Evolutionary conservation across 768 basidiomycete species (phyloP).

Genomic region (Pleurotus tuoliensis): DNA sequence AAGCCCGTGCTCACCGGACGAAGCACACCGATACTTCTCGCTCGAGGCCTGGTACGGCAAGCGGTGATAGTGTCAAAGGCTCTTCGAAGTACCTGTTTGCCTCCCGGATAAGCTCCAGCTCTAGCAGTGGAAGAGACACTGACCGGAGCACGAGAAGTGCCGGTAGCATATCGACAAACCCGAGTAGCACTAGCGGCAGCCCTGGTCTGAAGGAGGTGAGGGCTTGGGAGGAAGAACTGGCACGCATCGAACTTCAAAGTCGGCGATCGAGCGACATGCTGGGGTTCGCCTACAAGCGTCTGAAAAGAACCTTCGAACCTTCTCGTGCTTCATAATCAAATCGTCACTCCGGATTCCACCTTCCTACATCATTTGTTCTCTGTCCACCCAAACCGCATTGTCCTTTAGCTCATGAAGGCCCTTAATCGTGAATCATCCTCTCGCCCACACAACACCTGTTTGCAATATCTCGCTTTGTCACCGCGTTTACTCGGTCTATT

Average conservation of each 20-base stretch:
- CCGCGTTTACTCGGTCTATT: neutral
- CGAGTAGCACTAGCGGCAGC: slow-evolving; percentile 18
- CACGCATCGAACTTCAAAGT: slow-evolving; percentile 62
- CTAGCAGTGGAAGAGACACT: slow-evolving; percentile 31
- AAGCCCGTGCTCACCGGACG: neutral
- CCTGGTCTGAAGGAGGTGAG: slow-evolving; percentile 32
- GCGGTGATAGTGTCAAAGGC: neutral
- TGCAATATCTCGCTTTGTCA: neutral
- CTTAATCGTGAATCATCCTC: slow-evolving; percentile 1
- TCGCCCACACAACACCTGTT: neutral
- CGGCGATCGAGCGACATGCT: slow-evolving; percentile 43
- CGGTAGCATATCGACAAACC: slow-evolving; percentile 11
- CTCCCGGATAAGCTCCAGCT: slow-evolving; percentile 20
- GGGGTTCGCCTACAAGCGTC: slow-evolving; percentile 36
- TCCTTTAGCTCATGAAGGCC: neutral
- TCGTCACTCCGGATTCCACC: neutral
- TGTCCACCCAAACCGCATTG: neutral
- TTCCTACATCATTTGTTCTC: neutral
- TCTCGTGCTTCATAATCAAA: neutral
- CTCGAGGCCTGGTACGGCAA: slow-evolving; percentile 5
- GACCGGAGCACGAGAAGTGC: slow-evolving; percentile 22
- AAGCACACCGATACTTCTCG: slow-evolving; percentile 1
- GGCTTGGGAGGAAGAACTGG: slow-evolving; percentile 80
- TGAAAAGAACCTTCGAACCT: slow-evolving; percentile 9
- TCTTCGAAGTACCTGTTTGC: slow-evolving; percentile 10